These are phyloP conservation scores for Talinum fruticosum DNA, from an alignment of 148 eudicot species.

Conservation along the genomic window DNA sequence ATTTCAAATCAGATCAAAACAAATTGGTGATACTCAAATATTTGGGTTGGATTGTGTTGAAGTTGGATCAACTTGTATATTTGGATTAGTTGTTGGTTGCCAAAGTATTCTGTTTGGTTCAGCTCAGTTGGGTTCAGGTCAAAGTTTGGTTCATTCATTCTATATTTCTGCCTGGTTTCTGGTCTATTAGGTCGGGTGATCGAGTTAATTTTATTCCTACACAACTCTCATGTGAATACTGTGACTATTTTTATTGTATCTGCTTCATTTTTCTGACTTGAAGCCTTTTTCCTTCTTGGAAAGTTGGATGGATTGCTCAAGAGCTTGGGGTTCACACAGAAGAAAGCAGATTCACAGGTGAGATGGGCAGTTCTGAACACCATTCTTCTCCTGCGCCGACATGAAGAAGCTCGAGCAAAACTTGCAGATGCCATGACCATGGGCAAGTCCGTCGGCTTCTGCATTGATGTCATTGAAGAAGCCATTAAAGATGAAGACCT, in stretches of 20 bases:
- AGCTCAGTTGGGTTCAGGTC: neutral
- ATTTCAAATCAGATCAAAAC: neutral
- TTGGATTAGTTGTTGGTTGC: neutral
- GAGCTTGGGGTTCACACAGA: constrained; percentile 87
- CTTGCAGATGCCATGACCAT: constrained; percentile 86
- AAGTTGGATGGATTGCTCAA: constrained; percentile 77
- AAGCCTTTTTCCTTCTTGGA: neutral
- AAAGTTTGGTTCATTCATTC: neutral
- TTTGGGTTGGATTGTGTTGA: neutral
- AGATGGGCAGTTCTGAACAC: constrained; percentile 98
- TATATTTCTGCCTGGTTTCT: no score
- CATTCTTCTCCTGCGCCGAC: constrained; percentile 73
- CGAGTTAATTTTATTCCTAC: no score
- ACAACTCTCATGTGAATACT: neutral
- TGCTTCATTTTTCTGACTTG: neutral
- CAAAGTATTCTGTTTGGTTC: neutral
- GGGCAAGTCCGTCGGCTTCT: constrained; percentile 72
- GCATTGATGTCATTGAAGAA: constrained; percentile 76
- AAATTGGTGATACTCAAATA: neutral
- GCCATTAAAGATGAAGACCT: constrained; percentile 41
- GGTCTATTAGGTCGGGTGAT: no score
- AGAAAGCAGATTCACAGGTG: constrained; percentile 91
- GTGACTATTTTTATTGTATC: neutral
- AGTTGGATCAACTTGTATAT: no score
- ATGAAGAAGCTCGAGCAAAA: constrained; percentile 58